Base-by-base conservation (phyloP, 768 basidiomycete species). In the Amanita fuliginea region DNA sequence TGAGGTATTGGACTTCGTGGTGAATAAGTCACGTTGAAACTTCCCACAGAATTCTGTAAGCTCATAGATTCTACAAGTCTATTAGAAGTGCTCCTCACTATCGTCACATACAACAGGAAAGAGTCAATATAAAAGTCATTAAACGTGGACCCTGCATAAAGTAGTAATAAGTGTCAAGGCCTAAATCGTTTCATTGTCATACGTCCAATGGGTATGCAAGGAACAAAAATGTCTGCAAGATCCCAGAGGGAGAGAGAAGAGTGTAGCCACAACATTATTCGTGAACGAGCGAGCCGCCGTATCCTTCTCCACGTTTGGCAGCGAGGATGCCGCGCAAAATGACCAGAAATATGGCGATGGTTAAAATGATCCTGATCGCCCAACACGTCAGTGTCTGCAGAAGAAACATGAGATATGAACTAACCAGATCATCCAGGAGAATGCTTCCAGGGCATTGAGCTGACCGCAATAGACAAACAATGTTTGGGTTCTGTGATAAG, bases 261-360 rank as follows among this genome's bases (percentile, higher is more conserved):
- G 37, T n/a, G 18, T 9, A 3, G 16, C 4, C 19, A 19, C 11
- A 19, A 19, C 11, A 39, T 33, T 30, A 49, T 50, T 50, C 49
- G 1, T 32, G 16, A 14, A 50, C 32, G 24, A 50, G 49, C 11
- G 72, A 64, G 13, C 83, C 85, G 10, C 70, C 69, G 53, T 75
- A 70, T 3, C 86, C 85, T 52, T 84, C 84, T 11, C 88, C 88
- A 18, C 78, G 72, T 14, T 76, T 73, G 7, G 78, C 70, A 18
- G 78, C 70, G 32, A 67, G 47, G 35, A 87, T 72, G 16, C 77
- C 85, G 14, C 83, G 79, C 21, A 80, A 54, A 50, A 86, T 63
- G 49, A 82, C 75, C 14, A 77, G 58, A 42, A 84, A 53, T 40
- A 88, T 63, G 0, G 77, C 66, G 48, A 86, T 65, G 0, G 84